A percentile compares a stretch with the other conserved stretches of the same genome.
Evolutionary conservation across 352 stramenopile species (phyloP).

Genomic region (Globisporangium carolinianum): DNA sequence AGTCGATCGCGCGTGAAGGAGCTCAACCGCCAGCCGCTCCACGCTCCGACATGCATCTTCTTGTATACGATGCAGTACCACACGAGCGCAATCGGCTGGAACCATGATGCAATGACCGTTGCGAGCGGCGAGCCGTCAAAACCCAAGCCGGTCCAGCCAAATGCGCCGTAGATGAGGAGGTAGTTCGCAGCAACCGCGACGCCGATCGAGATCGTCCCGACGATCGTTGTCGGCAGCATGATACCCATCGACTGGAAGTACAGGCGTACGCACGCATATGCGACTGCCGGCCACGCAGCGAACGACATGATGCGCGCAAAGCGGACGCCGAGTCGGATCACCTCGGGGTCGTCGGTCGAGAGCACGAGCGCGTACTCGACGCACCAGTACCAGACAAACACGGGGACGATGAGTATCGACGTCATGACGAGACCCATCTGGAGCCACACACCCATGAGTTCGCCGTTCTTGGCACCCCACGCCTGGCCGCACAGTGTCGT

Average conservation of each 20-base stretch:
- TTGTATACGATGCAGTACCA: constrained; percentile 73
- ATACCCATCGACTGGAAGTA: constrained; percentile 70
- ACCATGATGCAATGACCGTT: constrained; percentile 74
- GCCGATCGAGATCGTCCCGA: constrained; percentile 55
- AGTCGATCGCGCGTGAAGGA: constrained; percentile 48
- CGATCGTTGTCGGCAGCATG: constrained; percentile 53
- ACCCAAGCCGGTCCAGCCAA: constrained; percentile 42
- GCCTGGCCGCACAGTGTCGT: constrained; percentile 75
- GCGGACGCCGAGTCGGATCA: constrained; percentile 42
- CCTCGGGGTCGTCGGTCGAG: constrained; percentile 49
- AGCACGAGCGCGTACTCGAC: constrained; percentile 50
- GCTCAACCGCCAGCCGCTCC: constrained; percentile 57
- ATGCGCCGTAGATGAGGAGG: constrained; percentile 64
- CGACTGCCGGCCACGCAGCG: constrained; percentile 49
- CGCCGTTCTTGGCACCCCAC: constrained; percentile 55
- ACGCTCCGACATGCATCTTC: constrained; percentile 62
- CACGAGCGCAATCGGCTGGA: constrained; percentile 71
- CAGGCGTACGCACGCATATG: constrained; percentile 63
- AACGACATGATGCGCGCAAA: constrained; percentile 61
- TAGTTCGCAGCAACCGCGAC: constrained; percentile 56
- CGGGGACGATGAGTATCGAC: constrained; percentile 42
- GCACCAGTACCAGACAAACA: constrained; percentile 70
- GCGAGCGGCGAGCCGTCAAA: constrained; percentile 70
- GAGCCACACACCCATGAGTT: constrained; percentile 69
- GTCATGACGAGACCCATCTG: constrained; percentile 61